A percentile compares a stretch with the other conserved stretches of the same genome.
Conservation (phyloP, 805 yeast genomes). For the Cyberlindnera subsufficiens region DNA sequence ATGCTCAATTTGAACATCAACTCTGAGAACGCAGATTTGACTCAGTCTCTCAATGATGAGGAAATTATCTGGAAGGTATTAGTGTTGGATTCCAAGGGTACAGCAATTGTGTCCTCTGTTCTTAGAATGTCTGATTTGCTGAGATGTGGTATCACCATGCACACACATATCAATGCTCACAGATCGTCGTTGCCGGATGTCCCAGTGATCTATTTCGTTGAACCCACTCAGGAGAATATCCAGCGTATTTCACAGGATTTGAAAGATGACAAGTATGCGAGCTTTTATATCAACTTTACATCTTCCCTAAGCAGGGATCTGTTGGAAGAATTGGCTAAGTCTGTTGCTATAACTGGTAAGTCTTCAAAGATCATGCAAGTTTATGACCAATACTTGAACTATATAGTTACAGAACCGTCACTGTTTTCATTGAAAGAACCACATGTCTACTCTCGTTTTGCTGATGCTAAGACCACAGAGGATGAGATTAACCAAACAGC, state of each 20-base stretch:
- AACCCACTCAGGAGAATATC: conserved; percentile 79
- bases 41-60: conserved; percentile 51
- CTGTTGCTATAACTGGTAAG: conserved; percentile 68
- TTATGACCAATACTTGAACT: conserved; percentile 90
- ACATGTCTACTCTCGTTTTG: conserved; percentile 60
- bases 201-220: conserved; percentile 87
- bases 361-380: conserved; percentile 77
- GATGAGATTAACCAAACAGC: conserved; percentile 65
- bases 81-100: conserved; percentile 73
- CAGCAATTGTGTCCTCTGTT: conserved; percentile 86
- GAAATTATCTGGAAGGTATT: conserved; percentile 88
- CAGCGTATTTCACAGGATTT: conserved; percentile 66
- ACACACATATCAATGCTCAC: conserved; percentile 62
- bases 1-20: conserved; percentile 81
- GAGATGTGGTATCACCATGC: conserved; percentile 88
- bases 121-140: conserved; percentile 86
- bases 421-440: conserved; percentile 73
- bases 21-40: conserved; percentile 42
- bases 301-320: conserved; percentile 71
- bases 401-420: conserved; percentile 88
- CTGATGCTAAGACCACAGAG: conserved; percentile 68
- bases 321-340: conserved; percentile 83
- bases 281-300: conserved; percentile 80
- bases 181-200: conserved; percentile 90
- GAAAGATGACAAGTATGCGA: conserved; percentile 67